Conservation (phyloP, 2,329 filamentous ascomycete species). For the Fusarium haematococcum region DNA sequence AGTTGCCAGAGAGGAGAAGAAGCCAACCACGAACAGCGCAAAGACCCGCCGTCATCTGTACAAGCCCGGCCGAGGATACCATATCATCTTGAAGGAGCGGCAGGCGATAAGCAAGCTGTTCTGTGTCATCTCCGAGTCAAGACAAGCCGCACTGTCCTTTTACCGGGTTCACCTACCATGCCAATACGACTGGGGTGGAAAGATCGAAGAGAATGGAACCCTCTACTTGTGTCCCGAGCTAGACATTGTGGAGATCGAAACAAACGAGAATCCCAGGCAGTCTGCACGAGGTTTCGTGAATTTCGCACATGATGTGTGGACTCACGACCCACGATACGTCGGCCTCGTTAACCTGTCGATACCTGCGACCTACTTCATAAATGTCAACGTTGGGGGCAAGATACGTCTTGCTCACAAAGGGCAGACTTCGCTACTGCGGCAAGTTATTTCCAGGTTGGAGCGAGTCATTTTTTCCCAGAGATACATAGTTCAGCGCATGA, state of each 20-base stretch:
- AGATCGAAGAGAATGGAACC: not conserved
- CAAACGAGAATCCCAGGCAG: too few relatives aligned
- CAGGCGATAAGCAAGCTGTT: not conserved
- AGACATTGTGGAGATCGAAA: not conserved
- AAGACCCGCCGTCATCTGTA: fast-evolving
- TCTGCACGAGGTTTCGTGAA: too few relatives aligned
- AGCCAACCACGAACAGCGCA: not conserved
- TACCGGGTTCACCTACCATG: not conserved
- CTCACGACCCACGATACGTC: too few relatives aligned
- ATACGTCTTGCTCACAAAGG: not conserved
- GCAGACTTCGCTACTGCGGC: not conserved
- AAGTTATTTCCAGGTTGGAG: not conserved
- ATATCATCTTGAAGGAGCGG: not conserved
- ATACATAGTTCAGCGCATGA: not conserved
- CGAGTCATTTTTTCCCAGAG: not conserved
- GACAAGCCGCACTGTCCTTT: not conserved
- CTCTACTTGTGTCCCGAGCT: not conserved
- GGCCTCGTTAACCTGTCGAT: not conserved
- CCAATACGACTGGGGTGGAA: not conserved
- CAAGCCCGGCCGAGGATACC: not conserved
- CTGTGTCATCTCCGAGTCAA: not conserved
- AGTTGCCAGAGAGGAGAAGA: not conserved
- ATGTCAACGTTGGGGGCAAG: too few relatives aligned
- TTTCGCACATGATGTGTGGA: too few relatives aligned
- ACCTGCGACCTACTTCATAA: too few relatives aligned